Evolutionary conservation across 176 grass and related monocot genomes (phyloP).

Genomic region (Tillandsia fasciculata): DNA sequence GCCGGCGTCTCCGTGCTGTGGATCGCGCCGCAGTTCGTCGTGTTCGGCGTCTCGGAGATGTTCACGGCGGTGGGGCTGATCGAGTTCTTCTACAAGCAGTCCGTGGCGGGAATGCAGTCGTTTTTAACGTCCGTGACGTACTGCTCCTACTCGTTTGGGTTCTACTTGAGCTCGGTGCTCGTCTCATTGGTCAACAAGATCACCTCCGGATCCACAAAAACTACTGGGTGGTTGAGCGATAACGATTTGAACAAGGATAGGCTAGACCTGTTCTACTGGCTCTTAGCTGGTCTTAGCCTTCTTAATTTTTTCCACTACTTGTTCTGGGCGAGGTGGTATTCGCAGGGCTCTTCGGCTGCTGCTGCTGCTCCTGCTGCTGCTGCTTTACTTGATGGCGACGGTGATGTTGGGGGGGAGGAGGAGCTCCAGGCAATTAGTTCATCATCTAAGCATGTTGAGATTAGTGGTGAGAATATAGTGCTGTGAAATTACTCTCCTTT

Average conservation of each 20-base stretch:
- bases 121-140: conserved; percentile 90
- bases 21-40: conserved; percentile 77
- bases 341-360: not conserved
- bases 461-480: not conserved
- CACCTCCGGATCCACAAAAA: conserved; percentile 13
- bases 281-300: conserved; percentile 19
- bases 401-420: not conserved
- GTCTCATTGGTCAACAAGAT: conserved; percentile 63
- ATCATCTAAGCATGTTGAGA: conserved; percentile 18
- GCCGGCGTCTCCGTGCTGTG: conserved; percentile 48
- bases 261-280: conserved; percentile 26
- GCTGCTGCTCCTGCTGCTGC: too few relatives aligned
- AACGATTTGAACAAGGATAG: conserved; percentile 25
- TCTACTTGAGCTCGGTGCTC: conserved; percentile 85
- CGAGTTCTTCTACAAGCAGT: conserved; percentile 96
- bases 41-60: conserved; percentile 89
- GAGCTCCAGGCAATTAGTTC: not conserved
- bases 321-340: conserved; percentile 19
- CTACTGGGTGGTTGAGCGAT: conserved; percentile 16
- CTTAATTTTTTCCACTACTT: conserved; percentile 25
- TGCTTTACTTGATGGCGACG: not conserved
- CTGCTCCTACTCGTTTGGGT: conserved; percentile 94
- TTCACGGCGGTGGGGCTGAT: conserved; percentile 88
- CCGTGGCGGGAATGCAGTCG: conserved; percentile 66
- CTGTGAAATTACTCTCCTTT: not conserved